Conservation (phyloP, 768 basidiomycete species). For the Mycena epipterygia region DNA sequence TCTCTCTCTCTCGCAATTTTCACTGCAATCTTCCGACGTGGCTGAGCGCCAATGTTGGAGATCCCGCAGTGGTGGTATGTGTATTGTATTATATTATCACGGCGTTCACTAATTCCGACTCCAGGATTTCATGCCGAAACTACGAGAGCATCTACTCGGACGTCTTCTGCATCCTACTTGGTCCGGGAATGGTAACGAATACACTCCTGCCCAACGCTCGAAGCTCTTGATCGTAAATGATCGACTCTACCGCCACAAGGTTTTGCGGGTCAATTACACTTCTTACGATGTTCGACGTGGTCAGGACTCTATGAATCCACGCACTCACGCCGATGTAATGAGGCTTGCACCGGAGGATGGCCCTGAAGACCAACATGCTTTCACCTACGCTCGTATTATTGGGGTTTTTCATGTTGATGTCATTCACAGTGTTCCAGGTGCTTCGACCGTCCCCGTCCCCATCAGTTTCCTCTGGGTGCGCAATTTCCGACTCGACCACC, state of each 20-base stretch:
- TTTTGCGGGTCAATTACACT: constrained; percentile 54
- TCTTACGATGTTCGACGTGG: constrained; percentile 53
- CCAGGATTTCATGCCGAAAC: constrained; percentile 37
- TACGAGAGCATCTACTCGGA: constrained; percentile 36
- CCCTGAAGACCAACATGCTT: too few relatives aligned
- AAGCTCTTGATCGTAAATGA: constrained; percentile 20
- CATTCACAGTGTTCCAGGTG: too few relatives aligned
- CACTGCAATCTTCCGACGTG: constrained; percentile 19
- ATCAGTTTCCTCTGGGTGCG: too few relatives aligned
- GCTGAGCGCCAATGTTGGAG: neutral
- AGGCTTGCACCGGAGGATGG: constrained; percentile 26
- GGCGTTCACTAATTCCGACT: too few relatives aligned
- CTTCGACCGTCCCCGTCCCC: too few relatives aligned
- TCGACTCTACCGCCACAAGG: constrained; percentile 43
- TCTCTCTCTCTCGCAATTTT: constrained; percentile 22
- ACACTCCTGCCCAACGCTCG: neutral
- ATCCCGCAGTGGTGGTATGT: neutral
- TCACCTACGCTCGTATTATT: too few relatives aligned
- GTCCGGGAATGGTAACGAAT: constrained; percentile 25
- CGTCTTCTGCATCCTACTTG: constrained; percentile 3
- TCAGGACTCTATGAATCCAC: constrained; percentile 54
- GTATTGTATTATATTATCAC: too few relatives aligned
- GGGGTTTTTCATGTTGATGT: too few relatives aligned
- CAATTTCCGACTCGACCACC: too few relatives aligned
- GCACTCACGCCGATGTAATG: constrained; percentile 48